These are phyloP conservation scores for Ensete glaucum DNA, from an alignment of 176 grass and related monocot species.

Conservation along the genomic window DNA sequence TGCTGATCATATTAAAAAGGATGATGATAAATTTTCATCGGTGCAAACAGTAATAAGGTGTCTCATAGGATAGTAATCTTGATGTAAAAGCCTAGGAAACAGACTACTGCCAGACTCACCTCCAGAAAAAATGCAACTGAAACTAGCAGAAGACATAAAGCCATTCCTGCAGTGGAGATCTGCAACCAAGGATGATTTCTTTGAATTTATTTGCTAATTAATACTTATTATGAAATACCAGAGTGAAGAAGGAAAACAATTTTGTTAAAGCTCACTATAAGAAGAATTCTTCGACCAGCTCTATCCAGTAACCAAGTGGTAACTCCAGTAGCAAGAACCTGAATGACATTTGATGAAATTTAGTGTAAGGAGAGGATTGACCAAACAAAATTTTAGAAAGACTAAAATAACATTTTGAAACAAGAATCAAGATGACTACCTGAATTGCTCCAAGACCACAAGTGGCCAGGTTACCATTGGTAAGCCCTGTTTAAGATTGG, in stretches of 20 bases:
- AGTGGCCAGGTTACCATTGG: constrained; percentile 79
- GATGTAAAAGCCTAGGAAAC: background rate
- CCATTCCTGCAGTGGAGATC: constrained; percentile 72
- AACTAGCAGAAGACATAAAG: constrained; percentile 74
- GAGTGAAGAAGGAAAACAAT: background rate
- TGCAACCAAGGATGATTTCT: constrained; percentile 8
- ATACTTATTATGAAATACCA: constrained; percentile 1
- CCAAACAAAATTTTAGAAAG: constrained; percentile 1
- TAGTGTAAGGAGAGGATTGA: background rate
- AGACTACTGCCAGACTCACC: constrained; percentile 26
- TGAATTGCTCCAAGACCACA: constrained; percentile 94
- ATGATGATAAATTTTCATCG: background rate
- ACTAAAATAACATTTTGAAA: background rate
- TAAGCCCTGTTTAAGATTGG: constrained; percentile 59
- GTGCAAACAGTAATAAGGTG: too few species aligned
- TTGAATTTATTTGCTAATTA: background rate
- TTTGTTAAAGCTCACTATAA: constrained; percentile 49
- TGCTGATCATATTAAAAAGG: background rate
- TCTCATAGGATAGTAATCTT: too few species aligned
- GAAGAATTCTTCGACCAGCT: constrained; percentile 85
- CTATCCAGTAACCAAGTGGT: constrained; percentile 90
- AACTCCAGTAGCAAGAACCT: constrained; percentile 88
- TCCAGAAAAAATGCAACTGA: constrained; percentile 70
- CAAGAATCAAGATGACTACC: constrained; percentile 28
- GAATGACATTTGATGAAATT: background rate